A percentile compares a stretch with the other conserved stretches of the same genome.
phyloP scores from a whole-genome alignment of 768 basidiomycete genomes.

The Podaxis sp. region DNA sequence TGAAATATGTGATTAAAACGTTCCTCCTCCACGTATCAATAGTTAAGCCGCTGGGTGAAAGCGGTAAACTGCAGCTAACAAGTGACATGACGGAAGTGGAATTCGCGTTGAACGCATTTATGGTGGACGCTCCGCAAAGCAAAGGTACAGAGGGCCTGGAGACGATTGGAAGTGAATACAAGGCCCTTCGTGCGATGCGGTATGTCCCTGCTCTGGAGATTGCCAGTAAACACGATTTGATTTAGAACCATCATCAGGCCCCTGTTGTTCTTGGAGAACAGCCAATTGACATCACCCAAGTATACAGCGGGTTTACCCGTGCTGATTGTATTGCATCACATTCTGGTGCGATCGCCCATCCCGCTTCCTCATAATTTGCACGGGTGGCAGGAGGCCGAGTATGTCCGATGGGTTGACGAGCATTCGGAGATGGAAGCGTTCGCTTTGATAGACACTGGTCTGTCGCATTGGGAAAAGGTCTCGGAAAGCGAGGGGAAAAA shows the following conservation, averaged over 20 bases:
- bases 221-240: background rate
- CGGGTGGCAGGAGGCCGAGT: constrained; percentile 95
- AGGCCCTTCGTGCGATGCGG: constrained; percentile 83
- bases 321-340: constrained; percentile 87
- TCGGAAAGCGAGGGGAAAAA: constrained; percentile 57
- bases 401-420: constrained; percentile 94
- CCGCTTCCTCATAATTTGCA: constrained; percentile 87
- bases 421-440: constrained; percentile 80
- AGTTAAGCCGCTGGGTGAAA: constrained; percentile 86
- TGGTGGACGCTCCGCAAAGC: constrained; percentile 54
- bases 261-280: constrained; percentile 85
- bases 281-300: constrained; percentile 59
- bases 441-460: constrained; percentile 76
- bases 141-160: constrained; percentile 65
- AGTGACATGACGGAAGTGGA: constrained; percentile 97
- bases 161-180: constrained; percentile 84
- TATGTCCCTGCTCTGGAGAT: constrained; percentile 32
- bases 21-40: constrained; percentile 96
- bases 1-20: constrained; percentile 76
- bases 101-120: constrained; percentile 84
- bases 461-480: constrained; percentile 77
- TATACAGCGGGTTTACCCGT: constrained; percentile 80
- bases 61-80: constrained; percentile 90
- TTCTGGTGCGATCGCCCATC: constrained; percentile 85
- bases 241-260: constrained; percentile 49